A percentile compares a stretch with the other conserved stretches of the same genome.
These are phyloP conservation scores for Chrysoporthe puriensis DNA, from an alignment of 2,329 filamentous ascomycete species.

Conservation along the genomic window DNA sequence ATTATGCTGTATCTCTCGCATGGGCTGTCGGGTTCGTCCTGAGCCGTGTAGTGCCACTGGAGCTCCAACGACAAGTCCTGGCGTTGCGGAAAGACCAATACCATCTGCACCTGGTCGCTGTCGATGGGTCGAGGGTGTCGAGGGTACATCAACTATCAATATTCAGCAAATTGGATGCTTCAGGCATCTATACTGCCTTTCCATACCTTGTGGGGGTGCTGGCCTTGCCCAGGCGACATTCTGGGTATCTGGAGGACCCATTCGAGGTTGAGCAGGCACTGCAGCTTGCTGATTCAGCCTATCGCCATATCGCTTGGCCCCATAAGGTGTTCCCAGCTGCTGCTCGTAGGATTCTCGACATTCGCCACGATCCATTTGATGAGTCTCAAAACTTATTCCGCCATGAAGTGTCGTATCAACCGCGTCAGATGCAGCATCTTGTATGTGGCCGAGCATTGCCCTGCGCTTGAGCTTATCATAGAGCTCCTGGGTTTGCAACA, in stretches of 20 bases:
- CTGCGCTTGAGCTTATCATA: constrained; percentile 64
- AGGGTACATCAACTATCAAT: constrained; percentile 35
- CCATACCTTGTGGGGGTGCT: constrained; percentile 30
- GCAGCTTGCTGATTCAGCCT: constrained; percentile 2
- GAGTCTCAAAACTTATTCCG: constrained; percentile 30
- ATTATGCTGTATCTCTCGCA: constrained; percentile 16
- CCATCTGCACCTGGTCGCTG: constrained; percentile 31
- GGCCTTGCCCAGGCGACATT: constrained; percentile 24
- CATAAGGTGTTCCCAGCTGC: constrained; percentile 18
- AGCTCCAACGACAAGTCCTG: constrained; percentile 39
- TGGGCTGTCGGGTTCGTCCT: constrained; percentile 17
- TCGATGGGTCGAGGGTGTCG: constrained; percentile 41
- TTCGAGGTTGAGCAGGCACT: constrained; percentile 10
- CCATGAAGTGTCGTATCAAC: constrained; percentile 46
- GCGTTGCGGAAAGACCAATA: constrained; percentile 37
- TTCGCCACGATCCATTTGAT: background rate
- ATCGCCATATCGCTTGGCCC: constrained; percentile 5
- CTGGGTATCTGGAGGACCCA: constrained; percentile 9
- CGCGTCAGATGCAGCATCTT: constrained; percentile 57
- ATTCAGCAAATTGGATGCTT: background rate
- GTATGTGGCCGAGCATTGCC: constrained; percentile 57
- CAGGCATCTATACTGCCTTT: background rate
- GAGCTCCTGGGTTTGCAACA: constrained; percentile 68
- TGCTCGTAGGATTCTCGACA: constrained; percentile 20
- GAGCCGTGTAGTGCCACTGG: constrained; percentile 26